Evolutionary conservation across 2,329 filamentous ascomycete species (phyloP), one percentile per base, ranked within the genome.

Genomic region (Venturia nashicola): DNA sequence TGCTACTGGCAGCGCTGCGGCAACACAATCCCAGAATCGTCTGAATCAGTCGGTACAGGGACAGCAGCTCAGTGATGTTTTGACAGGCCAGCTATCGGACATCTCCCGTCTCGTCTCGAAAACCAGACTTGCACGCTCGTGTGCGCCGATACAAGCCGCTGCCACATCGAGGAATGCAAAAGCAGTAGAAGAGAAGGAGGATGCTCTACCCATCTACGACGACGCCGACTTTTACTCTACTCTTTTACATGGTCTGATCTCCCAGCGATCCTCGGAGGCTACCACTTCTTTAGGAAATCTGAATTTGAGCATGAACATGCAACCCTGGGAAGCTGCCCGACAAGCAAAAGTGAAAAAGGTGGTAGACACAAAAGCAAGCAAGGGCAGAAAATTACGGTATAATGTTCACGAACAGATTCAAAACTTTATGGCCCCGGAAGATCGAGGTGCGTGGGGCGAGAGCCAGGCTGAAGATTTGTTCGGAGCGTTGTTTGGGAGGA

Each of bases 391-490:
- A 78, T 84, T 99, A 82, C 83, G 91, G 46, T 99, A 93, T 76
- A 94, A 90, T 18, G 91, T 97, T 57, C 92, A 97, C 72, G 93
- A 97, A 78, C 97, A 97, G 79, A 76, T 99, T 71, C 90, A 96
- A 77, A 97, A 97, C 75, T 97, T 97, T 72, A 97, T 97, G 91
- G 92, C 92, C 12, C 87, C 91, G 0, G 91, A 97, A 73, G 89
- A 96, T 72, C 81, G 90, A 62, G 82, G 88, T 3, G 76, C 75
- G 18, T 99, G 94, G 94, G 89, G 90, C 66, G 85, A 88, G 68
- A 82, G 84, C 65, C 91, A 92, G 64, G 85, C 91, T 65, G 90
- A 94, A 67, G 80, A 82, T 67, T 69, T 82, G 66, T 82, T 82
- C 68, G 74, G 76, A 5, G 79, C 79, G 67, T 67, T 82, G 68